phyloP scores from a whole-genome alignment of 257 asterid genomes.

The Scutellaria galericulata region DNA sequence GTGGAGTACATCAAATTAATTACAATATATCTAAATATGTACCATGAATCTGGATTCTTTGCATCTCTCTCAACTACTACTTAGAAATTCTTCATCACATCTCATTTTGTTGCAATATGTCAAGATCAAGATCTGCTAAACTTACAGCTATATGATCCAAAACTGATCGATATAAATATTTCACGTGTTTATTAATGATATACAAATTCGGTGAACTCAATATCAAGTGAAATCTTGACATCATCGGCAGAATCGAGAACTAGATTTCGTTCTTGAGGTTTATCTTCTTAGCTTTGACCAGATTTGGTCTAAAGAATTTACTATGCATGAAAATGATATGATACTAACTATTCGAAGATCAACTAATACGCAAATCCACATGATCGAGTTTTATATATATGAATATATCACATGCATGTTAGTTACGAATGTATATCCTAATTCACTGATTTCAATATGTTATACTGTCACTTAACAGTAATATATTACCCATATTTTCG shows the following conservation, averaged over 20 bases:
- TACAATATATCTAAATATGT: constrained; percentile 14
- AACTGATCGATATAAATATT: neutral
- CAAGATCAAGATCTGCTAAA: neutral
- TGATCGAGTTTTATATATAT: neutral
- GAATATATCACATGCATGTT: too few relatives aligned
- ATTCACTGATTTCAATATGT: too few relatives aligned
- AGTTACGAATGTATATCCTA: too few relatives aligned
- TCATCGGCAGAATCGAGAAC: neutral
- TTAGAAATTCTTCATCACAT: neutral
- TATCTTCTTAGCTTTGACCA: neutral
- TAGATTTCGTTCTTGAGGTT: constrained; percentile 3
- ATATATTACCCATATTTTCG: too few relatives aligned
- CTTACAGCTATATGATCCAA: neutral
- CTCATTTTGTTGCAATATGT: neutral
- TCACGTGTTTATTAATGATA: constrained; percentile 16
- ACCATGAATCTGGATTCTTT: constrained; percentile 39
- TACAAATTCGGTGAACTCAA: neutral
- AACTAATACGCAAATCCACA: neutral
- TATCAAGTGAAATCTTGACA: constrained; percentile 1
- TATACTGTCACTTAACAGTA: too few relatives aligned
- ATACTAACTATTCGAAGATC: neutral
- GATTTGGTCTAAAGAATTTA: neutral
- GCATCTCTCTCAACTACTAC: constrained; percentile 9
- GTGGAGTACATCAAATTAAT: constrained; percentile 13
- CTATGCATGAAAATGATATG: constrained; percentile 1